Evolutionary conservation across 805 yeast species (phyloP).

Genomic region (Lipomyces japonicus): DNA sequence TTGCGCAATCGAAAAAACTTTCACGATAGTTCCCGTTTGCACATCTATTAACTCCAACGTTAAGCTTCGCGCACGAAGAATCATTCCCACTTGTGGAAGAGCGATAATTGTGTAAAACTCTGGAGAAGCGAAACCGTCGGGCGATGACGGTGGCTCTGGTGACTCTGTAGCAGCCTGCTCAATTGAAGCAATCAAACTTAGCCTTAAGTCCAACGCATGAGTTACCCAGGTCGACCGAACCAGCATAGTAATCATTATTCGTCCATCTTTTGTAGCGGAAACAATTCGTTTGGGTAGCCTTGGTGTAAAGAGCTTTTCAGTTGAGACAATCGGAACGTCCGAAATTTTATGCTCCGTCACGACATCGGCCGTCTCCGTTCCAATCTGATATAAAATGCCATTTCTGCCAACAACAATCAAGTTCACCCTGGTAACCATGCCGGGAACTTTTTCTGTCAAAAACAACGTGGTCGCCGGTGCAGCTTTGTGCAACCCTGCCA

Average conservation of each 20-base stretch:
- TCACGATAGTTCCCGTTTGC: conserved; percentile 69
- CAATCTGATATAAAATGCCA: conserved; percentile 24
- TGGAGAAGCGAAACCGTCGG: not conserved
- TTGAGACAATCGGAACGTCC: conserved; percentile 43
- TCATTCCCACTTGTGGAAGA: conserved; percentile 71
- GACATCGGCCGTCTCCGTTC: conserved; percentile 20
- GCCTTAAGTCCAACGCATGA: conserved; percentile 11
- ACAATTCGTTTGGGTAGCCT: conserved; percentile 71
- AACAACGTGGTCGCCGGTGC: conserved; percentile 20
- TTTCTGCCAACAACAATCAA: conserved; percentile 28
- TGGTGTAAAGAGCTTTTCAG: conserved; percentile 60
- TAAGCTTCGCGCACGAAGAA: conserved; percentile 54
- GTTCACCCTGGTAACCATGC: conserved; percentile 24
- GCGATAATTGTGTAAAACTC: conserved; percentile 13
- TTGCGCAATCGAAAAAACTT: conserved; percentile 57
- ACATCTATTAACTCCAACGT: conserved; percentile 69
- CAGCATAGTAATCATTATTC: conserved; percentile 22
- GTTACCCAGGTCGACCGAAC: conserved; percentile 28
- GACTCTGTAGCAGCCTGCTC: conserved; percentile 6
- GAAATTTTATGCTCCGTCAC: conserved; percentile 32
- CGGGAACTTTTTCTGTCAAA: conserved; percentile 22
- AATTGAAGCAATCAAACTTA: conserved; percentile 7
- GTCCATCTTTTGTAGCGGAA: conserved; percentile 31
- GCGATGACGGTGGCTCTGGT: not conserved
- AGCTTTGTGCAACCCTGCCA: conserved; percentile 14